These are phyloP conservation scores for Ophiostoma fasciatum DNA, from an alignment of 2,329 filamentous ascomycete genomes.

Conservation along the genomic window DNA sequence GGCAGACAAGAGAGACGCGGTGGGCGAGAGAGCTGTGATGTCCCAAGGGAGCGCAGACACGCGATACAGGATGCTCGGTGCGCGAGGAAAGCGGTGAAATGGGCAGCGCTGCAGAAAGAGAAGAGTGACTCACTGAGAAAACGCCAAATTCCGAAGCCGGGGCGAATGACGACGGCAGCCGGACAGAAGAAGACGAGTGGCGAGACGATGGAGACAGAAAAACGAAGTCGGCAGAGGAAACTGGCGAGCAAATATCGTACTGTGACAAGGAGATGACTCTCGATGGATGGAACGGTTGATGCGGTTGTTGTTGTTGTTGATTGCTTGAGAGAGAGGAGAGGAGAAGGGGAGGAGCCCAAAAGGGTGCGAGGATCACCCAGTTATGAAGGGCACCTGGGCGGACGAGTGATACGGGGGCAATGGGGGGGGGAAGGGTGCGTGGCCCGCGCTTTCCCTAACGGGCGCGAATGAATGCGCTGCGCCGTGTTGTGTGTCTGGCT, in stretches of 20 bases:
- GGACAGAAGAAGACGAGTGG: no score
- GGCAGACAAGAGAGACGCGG: no score
- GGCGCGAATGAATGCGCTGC: slow-evolving; percentile 1
- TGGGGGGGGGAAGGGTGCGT: no score
- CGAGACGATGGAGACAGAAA: slow-evolving; percentile 15
- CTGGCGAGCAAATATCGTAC: slow-evolving; percentile 42
- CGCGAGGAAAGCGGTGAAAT: no score
- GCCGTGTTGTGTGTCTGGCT: neutral
- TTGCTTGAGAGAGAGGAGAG: slow-evolving; percentile 25
- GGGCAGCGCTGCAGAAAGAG: no score
- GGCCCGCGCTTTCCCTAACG: slow-evolving; percentile 6
- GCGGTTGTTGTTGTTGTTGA: slow-evolving; percentile 29
- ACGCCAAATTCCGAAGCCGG: no score
- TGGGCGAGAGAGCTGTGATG: no score
- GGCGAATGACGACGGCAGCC: no score
- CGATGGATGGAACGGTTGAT: slow-evolving; percentile 28
- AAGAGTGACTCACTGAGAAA: no score
- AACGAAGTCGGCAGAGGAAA: slow-evolving; percentile 26
- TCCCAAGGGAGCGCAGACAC: no score
- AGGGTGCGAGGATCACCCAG: slow-evolving; percentile 16
- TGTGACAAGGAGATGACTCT: slow-evolving; percentile 45
- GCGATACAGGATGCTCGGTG: no score
- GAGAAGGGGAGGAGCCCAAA: slow-evolving; percentile 15
- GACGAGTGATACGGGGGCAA: no score
- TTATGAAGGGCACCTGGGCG: slow-evolving; percentile 13